phyloP scores from a whole-genome alignment of 2,329 filamentous ascomycete species.

The Parastagonospora avenae region DNA sequence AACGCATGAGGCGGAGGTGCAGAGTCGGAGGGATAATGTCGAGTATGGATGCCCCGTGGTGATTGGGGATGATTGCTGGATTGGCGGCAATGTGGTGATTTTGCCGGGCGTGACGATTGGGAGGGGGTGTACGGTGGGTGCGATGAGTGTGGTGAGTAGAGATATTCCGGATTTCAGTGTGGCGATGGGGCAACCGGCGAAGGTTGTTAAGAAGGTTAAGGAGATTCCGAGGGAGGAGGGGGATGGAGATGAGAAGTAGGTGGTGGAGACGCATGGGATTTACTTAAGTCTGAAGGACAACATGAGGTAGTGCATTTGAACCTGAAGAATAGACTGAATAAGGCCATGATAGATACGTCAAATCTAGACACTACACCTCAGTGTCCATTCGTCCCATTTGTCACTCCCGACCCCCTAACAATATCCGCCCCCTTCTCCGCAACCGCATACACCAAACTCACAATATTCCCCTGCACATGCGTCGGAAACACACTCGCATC shows the following conservation, averaged over 20 bases:
- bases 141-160: constrained; percentile 83
- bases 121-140: constrained; percentile 73
- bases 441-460: constrained; percentile 38
- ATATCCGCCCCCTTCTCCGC: constrained; percentile 39
- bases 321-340: too few relatives aligned
- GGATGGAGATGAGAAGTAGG: constrained; percentile 3
- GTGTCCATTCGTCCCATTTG: constrained; percentile 3
- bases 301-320: too few relatives aligned
- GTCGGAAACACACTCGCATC: constrained; percentile 36
- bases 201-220: constrained; percentile 53
- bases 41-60: constrained; percentile 57
- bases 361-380: neutral
- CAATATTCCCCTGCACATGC: constrained; percentile 35
- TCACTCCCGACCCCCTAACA: constrained; percentile 18
- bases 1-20: constrained; percentile 58
- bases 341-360: too few relatives aligned
- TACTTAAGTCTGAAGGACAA: too few relatives aligned
- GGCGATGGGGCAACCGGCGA: constrained; percentile 70
- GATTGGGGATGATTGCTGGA: constrained; percentile 54
- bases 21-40: constrained; percentile 53
- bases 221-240: constrained; percentile 14
- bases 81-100: constrained; percentile 59
- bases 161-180: constrained; percentile 67
- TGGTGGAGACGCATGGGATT: too few relatives aligned
- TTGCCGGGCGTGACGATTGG: constrained; percentile 81